Conservation (phyloP, 1,284 basidiomycete species). For the Ganoderma multipileum region DNA sequence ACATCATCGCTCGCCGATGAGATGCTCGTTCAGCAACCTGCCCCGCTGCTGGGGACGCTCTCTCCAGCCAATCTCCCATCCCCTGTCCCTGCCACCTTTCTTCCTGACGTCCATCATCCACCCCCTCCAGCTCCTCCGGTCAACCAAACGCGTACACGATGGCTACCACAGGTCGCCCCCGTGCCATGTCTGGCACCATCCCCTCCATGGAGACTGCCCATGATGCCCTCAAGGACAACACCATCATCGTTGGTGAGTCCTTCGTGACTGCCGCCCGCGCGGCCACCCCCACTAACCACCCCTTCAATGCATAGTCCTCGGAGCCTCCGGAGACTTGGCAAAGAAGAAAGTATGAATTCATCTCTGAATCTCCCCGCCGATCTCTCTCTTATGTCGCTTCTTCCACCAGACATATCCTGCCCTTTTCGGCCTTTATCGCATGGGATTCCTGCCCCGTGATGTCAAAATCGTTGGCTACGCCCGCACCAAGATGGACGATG, state of each 20-base stretch:
- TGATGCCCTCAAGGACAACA: slow-evolving; percentile 84
- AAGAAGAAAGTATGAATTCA: slow-evolving; percentile 89
- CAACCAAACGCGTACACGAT: slow-evolving; percentile 21
- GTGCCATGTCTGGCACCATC: slow-evolving; percentile 78
- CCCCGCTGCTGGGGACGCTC: slow-evolving; percentile 8
- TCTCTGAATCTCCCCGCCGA: slow-evolving; percentile 25
- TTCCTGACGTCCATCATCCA: slow-evolving; percentile 20
- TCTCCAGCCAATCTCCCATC: slow-evolving; percentile 3
- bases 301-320: slow-evolving; percentile 71
- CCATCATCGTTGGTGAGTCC: slow-evolving; percentile 81
- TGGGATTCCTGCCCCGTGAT: slow-evolving; percentile 82
- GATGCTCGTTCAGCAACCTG: slow-evolving; percentile 27
- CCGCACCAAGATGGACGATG: slow-evolving; percentile 91
- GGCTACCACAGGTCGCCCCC: slow-evolving; percentile 40
- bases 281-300: slow-evolving; percentile 28
- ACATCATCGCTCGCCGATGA: slow-evolving; percentile 28
- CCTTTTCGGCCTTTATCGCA: slow-evolving; percentile 86
- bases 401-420: slow-evolving; percentile 83
- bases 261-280: slow-evolving; percentile 7
- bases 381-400: slow-evolving; percentile 21
- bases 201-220: slow-evolving; percentile 85
- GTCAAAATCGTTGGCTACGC: slow-evolving; percentile 94
- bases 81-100: slow-evolving; percentile 17
- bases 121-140: slow-evolving; percentile 21
- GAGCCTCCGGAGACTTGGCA: slow-evolving; percentile 96